Evolutionary conservation across 192 early-diverging fungal species (phyloP).

Genomic region (Coemansia sp.): DNA sequence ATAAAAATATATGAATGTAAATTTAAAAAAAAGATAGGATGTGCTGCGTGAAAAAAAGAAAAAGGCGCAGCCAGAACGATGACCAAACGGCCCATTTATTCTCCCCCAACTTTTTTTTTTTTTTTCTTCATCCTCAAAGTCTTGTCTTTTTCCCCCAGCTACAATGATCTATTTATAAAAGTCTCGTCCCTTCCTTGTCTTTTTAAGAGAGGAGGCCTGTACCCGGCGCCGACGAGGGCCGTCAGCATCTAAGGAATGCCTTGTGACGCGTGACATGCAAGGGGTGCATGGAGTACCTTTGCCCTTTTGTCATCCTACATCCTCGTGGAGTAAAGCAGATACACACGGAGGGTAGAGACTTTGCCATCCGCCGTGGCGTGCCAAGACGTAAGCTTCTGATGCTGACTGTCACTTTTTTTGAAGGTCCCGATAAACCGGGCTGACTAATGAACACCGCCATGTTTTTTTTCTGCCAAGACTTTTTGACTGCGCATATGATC

Average conservation of each 20-base stretch:
- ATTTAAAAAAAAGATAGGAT: conserved; percentile 5
- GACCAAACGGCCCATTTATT: conserved; percentile 6
- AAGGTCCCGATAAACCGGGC: background rate
- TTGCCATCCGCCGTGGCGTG: background rate
- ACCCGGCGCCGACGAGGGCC: background rate
- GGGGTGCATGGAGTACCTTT: background rate
- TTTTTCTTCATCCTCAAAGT: background rate
- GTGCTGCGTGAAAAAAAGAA: conserved; percentile 18
- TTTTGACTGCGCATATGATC: background rate
- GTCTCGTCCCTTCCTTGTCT: background rate
- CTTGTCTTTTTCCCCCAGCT: background rate
- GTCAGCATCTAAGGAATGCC: background rate
- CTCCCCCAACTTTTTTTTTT: background rate
- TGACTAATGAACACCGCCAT: background rate
- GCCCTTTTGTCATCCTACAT: background rate
- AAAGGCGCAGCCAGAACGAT: conserved; percentile 33
- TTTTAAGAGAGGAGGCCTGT: background rate
- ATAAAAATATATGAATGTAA: background rate
- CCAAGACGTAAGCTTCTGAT: background rate
- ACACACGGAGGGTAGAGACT: background rate
- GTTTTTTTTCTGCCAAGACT: background rate
- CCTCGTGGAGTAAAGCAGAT: background rate
- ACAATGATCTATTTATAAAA: background rate
- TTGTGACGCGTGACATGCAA: conserved; percentile 3
- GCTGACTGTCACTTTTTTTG: background rate